Base-by-base conservation (phyloP, 805 yeast genomes). In the Pichia nanzhaoensis region DNA sequence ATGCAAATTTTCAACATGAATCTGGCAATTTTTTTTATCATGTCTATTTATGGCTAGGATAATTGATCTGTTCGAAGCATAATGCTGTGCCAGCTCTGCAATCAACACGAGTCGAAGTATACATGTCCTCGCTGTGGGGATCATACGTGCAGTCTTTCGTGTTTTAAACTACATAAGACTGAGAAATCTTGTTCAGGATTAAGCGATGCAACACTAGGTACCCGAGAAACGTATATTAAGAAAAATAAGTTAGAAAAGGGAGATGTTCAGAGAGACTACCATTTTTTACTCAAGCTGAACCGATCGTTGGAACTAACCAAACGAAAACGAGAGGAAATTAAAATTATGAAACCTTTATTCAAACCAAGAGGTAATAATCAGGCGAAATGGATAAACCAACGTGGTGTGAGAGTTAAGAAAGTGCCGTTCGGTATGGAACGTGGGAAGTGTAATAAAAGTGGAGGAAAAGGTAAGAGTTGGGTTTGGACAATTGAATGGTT, bases 401-500 rank as follows among this genome's bases (percentile, higher is more conserved):
- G 89, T 50, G 91, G 90, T 32, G 90, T 84, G 2, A 65, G 76
- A 40, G 78, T 88, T 24, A 65, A 72, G 21, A 66, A 71, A 27
- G 58, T 84, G 20, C 95, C 95, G 0, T 66, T 66, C 19, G 95
- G 93, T 0, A 85, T 88, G 95, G 73, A 79, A 16, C 64, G 95
- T 39, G 69, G 85, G 2, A 57, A 58, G 5, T 60, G 69, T 46
- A 88, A 88, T 57, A 44, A 38, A 32, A 42, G 45, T 19, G 51
- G 89, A 0, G 79, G 80, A 3, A 90, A 87, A 59, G 75, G 77
- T 58, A 73, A 73, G 48, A 64, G 70, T 48, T 75, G 79, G 42
- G 75, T 74, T 16, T 88, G 96, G 96, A 82, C 95, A 0, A 63
- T 88, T 0, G 95, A 88, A 58, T 84, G 88, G 85, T 57, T 75